Base-by-base conservation (phyloP, 116 monocot species). In the Iris pallida region DNA sequence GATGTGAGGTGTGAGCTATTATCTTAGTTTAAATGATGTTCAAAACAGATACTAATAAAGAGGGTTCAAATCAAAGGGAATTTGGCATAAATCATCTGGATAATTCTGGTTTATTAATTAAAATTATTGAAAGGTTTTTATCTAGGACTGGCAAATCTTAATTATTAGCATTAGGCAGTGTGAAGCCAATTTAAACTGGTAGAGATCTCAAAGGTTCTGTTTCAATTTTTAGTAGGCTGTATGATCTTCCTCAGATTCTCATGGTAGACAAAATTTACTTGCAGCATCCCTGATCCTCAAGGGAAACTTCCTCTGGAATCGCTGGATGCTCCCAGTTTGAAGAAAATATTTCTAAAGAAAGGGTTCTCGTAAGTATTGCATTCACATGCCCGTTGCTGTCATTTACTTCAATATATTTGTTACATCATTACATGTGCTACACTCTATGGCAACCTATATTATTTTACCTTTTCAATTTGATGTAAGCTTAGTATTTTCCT, bases 281-380 rank as follows among this genome's bases (percentile, higher is more conserved):
- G 63, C 73, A 95, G 90, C 40, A 59, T 53, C 10, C 79, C 90
- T 57, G 94, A 95, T 78, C 90, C 94, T 59, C 41, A 70, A 66
- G 94, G 88, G 47, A 95, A 69, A 55, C 90, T 95, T 85, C 94
- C 94, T 18, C 59, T 75, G 67, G 94, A 95, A 78, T 60, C 90
- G 55, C 63, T 88, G 62, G 85, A 86, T 83, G 90, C 90, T 45
- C 57, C 70, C 75, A 79, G 53, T 16, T 69, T 95, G 48, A 95
- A 95, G 73, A 81, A 62, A 63, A 83, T 83, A 57, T 95, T 95
- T 63, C 52, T 75, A 42, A 80, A 75, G 63, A 95, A 90, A 78
- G 94, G 90, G 48, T 88, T 95, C 78, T 85, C 86, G 94, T 95
- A 76, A 95, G 90, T 85, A 59, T 46, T 79, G 14, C 59, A 15